These are phyloP conservation scores for Rhodotorula sp. DNA, from an alignment of 1,284 basidiomycete genomes.

Conservation along the genomic window DNA sequence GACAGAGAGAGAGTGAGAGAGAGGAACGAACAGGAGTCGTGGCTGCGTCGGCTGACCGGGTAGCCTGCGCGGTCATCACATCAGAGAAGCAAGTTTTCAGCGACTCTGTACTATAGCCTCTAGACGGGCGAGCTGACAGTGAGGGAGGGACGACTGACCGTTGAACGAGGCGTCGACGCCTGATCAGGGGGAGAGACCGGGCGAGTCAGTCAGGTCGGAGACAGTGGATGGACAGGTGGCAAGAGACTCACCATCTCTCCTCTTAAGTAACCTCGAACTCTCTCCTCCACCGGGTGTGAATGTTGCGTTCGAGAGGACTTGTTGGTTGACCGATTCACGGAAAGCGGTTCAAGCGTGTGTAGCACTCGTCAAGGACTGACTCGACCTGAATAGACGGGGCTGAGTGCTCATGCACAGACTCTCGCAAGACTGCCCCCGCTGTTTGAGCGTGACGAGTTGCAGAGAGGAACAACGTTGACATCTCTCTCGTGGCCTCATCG, in stretches of 20 bases:
- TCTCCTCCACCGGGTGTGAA: too few relatives aligned
- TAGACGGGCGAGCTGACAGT: not conserved
- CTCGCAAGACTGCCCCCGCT: too few relatives aligned
- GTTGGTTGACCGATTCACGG: not conserved
- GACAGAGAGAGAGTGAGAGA: not conserved
- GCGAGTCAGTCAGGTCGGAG: not conserved
- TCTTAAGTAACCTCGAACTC: too few relatives aligned
- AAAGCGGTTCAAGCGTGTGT: not conserved
- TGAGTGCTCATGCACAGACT: not conserved
- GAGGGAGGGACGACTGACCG: not conserved
- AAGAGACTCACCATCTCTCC: not conserved
- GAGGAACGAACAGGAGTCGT: conserved; percentile 16
- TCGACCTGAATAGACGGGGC: not conserved
- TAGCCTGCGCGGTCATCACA: not conserved
- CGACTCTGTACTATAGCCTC: not conserved
- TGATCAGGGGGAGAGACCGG: not conserved
- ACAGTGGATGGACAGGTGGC: not conserved
- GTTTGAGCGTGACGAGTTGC: too few relatives aligned
- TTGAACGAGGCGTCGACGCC: conserved; percentile 9
- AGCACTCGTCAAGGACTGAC: not conserved
- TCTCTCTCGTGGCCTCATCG: not conserved
- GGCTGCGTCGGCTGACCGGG: conserved; percentile 3
- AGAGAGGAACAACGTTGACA: too few relatives aligned
- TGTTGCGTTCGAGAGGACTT: too few relatives aligned
- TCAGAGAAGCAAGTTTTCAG: too few relatives aligned